phyloP scores from a whole-genome alignment of 179 eudicot genomes.

The Nepenthes alata region DNA sequence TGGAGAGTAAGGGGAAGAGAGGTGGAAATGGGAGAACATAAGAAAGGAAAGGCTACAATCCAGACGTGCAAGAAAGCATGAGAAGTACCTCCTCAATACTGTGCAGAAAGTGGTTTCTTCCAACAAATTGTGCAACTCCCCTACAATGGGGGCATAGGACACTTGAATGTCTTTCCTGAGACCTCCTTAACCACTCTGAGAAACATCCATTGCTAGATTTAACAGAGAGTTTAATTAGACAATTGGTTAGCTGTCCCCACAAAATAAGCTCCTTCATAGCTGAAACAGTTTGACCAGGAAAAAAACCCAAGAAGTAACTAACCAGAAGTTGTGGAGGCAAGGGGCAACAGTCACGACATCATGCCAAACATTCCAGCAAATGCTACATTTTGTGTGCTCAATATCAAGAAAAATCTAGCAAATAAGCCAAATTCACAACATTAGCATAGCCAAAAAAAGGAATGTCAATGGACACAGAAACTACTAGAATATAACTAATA shows the following conservation, averaged over 20 bases:
- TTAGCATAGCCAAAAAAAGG: background rate
- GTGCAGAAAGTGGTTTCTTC: slow-evolving; percentile 81
- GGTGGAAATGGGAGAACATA: too few relatives aligned
- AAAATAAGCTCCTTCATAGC: background rate
- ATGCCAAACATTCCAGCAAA: slow-evolving; percentile 89
- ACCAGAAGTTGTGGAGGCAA: slow-evolving; percentile 99
- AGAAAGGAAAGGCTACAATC: too few relatives aligned
- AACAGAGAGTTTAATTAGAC: background rate
- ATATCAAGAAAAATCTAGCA: slow-evolving; percentile 56
- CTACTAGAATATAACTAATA: background rate
- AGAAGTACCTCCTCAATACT: slow-evolving; percentile 64
- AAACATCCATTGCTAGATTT: slow-evolving; percentile 85
- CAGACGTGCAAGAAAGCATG: background rate
- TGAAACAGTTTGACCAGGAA: background rate
- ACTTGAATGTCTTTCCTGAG: slow-evolving; percentile 54
- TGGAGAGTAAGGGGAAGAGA: too few relatives aligned
- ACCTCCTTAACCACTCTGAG: slow-evolving; percentile 93
- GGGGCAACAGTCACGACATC: slow-evolving; percentile 95
- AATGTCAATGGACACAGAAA: background rate
- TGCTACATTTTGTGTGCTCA: slow-evolving; percentile 85
- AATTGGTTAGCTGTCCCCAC: background rate
- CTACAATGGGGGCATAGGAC: slow-evolving; percentile 93
- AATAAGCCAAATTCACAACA: slow-evolving; percentile 4
- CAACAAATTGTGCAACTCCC: slow-evolving; percentile 80
- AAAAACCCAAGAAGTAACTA: slow-evolving; percentile 7